Percentiles rank a stretch among this genome's conserved stretches.
Conservation (phyloP, 148 eudicot species). For the Rhododendron mucronatum region DNA sequence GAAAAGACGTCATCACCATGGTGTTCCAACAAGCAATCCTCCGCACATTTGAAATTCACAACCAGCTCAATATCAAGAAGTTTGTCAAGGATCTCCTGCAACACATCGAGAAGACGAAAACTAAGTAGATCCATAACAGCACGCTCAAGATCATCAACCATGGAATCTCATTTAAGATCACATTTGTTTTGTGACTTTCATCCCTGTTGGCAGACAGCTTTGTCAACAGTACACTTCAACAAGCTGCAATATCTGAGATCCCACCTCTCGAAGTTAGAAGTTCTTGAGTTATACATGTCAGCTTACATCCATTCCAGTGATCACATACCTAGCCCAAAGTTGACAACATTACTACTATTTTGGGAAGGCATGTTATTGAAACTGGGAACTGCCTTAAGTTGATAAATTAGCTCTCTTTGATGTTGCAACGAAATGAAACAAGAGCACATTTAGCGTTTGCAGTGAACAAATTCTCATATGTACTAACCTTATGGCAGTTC, state of each 20-base stretch:
- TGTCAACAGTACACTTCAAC: not conserved
- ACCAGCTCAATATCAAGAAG: conserved; percentile 31
- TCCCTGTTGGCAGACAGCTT: not conserved
- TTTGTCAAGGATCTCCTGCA: conserved; percentile 28
- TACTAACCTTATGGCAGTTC: not conserved
- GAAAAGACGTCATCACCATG: conserved; percentile 15
- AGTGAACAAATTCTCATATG: not conserved
- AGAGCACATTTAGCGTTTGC: not conserved
- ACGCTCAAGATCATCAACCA: not conserved
- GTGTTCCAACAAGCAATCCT: conserved; percentile 17
- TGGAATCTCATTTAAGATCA: not conserved
- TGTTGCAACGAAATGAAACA: not conserved
- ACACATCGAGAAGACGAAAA: not conserved
- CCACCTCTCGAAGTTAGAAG: not conserved
- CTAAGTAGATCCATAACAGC: not conserved
- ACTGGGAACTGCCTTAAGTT: not conserved
- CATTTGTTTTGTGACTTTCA: not conserved
- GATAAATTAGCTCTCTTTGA: not conserved
- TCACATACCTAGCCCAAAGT: not conserved
- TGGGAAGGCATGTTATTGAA: not conserved
- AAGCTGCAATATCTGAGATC: not conserved
- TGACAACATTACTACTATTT: not conserved
- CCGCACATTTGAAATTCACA: conserved; percentile 26
- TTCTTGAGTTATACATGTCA: not conserved
- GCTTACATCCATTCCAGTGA: not conserved